Conservation (phyloP, 2,329 filamentous ascomycete species). For the Penicillium verrucosum region DNA sequence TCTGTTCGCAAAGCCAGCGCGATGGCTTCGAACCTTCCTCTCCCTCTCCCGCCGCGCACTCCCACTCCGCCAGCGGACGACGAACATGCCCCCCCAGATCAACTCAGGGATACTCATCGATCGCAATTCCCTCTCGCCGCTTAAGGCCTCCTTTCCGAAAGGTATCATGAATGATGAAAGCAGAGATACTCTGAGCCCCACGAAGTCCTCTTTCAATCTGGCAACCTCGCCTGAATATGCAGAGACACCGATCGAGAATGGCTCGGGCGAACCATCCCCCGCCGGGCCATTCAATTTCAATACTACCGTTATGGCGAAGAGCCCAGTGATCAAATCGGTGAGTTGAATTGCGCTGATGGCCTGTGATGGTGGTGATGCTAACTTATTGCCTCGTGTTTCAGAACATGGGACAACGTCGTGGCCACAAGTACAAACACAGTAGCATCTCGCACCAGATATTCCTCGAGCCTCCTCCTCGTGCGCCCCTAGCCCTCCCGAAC, state of each 20-base stretch:
- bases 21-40: slow-evolving; percentile 60
- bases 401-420: slow-evolving; percentile 86
- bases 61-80: slow-evolving; percentile 61
- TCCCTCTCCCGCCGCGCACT: slow-evolving; percentile 60
- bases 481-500: slow-evolving; percentile 83
- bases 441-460: slow-evolving; percentile 97
- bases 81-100: slow-evolving; percentile 20
- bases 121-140: slow-evolving; percentile 48
- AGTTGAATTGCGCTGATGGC: slow-evolving; percentile 34
- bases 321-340: slow-evolving; percentile 70
- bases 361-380: slow-evolving; percentile 5
- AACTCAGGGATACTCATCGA: slow-evolving; percentile 38
- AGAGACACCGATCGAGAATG: slow-evolving; percentile 24
- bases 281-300: slow-evolving; percentile 86
- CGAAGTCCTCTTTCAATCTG: slow-evolving; percentile 36
- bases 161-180: slow-evolving; percentile 18
- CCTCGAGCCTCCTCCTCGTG: slow-evolving; percentile 80
- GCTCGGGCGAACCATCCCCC: slow-evolving; percentile 34
- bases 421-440: slow-evolving; percentile 97
- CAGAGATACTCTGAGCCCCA: slow-evolving; percentile 33
- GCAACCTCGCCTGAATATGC: slow-evolving; percentile 29
- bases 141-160: slow-evolving; percentile 38
- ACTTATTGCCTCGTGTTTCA: slow-evolving; percentile 39
- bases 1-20: slow-evolving; percentile 10
- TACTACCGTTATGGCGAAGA: slow-evolving; percentile 71